Evolutionary conservation across 345 rosid species (phyloP).

Genomic region (Durio zibethinus): DNA sequence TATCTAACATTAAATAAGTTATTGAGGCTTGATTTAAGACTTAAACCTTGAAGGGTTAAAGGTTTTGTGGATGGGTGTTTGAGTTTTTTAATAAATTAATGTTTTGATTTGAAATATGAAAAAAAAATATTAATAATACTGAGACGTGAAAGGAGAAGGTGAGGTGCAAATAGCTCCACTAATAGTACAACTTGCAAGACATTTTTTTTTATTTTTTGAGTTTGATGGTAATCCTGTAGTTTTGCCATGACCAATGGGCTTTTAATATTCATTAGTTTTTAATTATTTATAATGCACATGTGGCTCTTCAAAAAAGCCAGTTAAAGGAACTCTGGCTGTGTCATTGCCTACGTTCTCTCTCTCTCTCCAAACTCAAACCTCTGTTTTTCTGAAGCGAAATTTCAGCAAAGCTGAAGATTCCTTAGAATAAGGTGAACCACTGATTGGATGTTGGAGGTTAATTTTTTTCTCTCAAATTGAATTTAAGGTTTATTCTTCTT

Average conservation of each 20-base stretch:
- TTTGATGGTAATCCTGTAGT: conserved; percentile 22
- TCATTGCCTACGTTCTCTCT: background rate
- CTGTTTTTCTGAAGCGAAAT: background rate
- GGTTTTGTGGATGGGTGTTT: too few species aligned
- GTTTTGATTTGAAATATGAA: too few species aligned
- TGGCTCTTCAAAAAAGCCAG: background rate
- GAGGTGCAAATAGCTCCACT: background rate
- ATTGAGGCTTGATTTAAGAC: too few species aligned
- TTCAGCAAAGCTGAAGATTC: conserved; percentile 12
- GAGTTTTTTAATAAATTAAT: too few species aligned
- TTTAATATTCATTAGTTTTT: background rate
- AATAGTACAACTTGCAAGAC: background rate
- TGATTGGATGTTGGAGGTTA: conserved; percentile 12
- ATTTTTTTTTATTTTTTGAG: background rate
- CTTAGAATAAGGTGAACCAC: conserved; percentile 15
- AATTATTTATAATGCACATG: background rate
- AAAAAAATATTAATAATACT: too few species aligned
- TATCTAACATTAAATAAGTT: too few species aligned
- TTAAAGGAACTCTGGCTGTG: background rate
- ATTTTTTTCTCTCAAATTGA: background rate
- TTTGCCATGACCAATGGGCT: conserved; percentile 16
- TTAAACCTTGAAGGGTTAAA: too few species aligned
- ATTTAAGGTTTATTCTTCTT: background rate
- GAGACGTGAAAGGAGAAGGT: too few species aligned
- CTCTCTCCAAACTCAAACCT: background rate